Evolutionary conservation across 257 asterid species (phyloP).

Genomic region (Solanum lignicaule): DNA sequence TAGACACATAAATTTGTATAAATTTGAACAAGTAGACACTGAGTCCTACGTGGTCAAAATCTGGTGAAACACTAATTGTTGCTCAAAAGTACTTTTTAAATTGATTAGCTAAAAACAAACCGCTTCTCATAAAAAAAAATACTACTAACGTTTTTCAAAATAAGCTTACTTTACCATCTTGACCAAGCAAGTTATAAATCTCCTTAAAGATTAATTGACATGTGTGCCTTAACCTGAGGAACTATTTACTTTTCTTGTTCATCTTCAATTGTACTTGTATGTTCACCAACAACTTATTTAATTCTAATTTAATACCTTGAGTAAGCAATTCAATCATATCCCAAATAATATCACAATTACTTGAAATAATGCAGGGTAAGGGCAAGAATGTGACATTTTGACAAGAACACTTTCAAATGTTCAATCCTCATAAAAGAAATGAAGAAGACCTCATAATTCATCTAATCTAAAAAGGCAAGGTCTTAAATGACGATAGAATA

Average conservation of each 20-base stretch:
- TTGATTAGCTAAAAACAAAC: neutral
- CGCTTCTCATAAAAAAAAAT: neutral
- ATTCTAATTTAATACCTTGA: neutral
- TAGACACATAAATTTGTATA: no score
- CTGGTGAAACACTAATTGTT: neutral
- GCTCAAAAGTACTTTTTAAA: neutral
- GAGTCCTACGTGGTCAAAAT: neutral
- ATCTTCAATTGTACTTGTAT: neutral
- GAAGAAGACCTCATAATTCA: neutral
- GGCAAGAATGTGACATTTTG: neutral
- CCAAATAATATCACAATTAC: neutral
- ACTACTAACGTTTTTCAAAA: neutral
- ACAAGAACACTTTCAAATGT: neutral
- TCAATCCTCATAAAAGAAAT: neutral
- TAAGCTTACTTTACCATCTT: neutral
- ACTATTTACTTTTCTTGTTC: neutral
- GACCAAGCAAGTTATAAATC: neutral
- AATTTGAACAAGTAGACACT: neutral
- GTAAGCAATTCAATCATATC: neutral
- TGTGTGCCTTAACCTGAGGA: neutral
- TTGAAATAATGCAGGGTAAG: neutral
- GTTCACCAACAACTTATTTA: neutral
- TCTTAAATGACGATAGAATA: neutral
- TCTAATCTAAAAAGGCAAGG: neutral
- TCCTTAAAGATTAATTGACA: neutral